Percentiles rank a stretch among this genome's conserved stretches.
These are phyloP conservation scores for Cinnamomum chago DNA, from an alignment of 164 flowering plant genomes.

Conservation along the genomic window DNA sequence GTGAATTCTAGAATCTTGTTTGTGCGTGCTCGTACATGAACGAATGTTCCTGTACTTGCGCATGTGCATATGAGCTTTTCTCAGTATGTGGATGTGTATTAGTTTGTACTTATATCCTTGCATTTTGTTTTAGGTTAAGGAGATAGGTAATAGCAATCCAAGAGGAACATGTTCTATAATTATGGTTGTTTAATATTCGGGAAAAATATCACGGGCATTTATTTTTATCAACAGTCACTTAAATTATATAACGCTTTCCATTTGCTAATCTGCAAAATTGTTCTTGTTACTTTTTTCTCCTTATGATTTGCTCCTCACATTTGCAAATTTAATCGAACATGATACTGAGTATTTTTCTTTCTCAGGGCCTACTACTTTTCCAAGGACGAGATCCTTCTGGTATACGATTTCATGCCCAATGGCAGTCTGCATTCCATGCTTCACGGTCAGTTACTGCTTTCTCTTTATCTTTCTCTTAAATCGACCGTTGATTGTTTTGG, in stretches of 20 bases:
- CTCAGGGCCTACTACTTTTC: conserved; percentile 47
- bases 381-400: conserved; percentile 43
- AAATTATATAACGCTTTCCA: not conserved
- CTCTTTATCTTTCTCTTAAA: not conserved
- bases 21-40: too few relatives aligned
- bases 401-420: conserved; percentile 43
- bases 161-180: conserved; percentile 1
- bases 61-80: not conserved
- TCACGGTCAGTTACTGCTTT: conserved; percentile 35
- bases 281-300: not conserved
- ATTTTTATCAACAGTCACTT: not conserved
- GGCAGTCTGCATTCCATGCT: conserved; percentile 50
- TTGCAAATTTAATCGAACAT: not conserved
- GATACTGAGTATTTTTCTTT: not conserved
- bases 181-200: not conserved
- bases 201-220: not conserved
- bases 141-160: conserved; percentile 1
- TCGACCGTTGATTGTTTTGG: too few relatives aligned
- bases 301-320: not conserved
- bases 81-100: not conserved
- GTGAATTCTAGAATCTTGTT: too few relatives aligned
- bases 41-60: not conserved
- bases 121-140: conserved; percentile 4
- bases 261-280: not conserved
- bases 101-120: not conserved